Evolutionary conservation across 2,329 filamentous ascomycete genomes (phyloP), one percentile per base, ranked within the genome.

Genomic region (Xylariaceae sp.): DNA sequence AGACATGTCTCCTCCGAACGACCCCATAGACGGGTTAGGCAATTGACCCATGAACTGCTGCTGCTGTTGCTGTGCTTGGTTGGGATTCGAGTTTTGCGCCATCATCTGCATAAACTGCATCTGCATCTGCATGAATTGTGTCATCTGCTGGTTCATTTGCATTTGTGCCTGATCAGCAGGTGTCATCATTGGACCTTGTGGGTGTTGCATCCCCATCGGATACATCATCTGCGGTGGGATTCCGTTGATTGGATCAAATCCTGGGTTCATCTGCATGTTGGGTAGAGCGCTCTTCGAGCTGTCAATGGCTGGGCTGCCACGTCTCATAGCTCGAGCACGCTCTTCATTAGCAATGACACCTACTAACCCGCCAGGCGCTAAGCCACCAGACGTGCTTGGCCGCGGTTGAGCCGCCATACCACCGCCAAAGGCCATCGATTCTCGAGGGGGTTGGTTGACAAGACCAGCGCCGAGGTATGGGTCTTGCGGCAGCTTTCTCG

Each of bases 21-120:
- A 70, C 25, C 69, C 68, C 58, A 74, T 66, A 5, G 74, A 72
- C 23, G 67, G 67, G 19, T 65, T 67, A 7, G 66, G 66, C 62
- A 70, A 68, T 42, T 65, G 65, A 50, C 65, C 64, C 52, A 67
- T 62, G 27, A 62, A 56, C 6, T 61, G 58, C 50, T 49, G 42
- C 19, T 55, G 61, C 45, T 52, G 52, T 25, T 52, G 60, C 42
- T 41, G 57, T 34, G 54, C 57, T 29, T 51, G 47, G 33, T 63
- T 63, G 49, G 69, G 70, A 40, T 67, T 68, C 11, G 62, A 55
- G n/a, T n/a, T n/a, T n/a, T n/a, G n/a, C 1, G 75, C 74, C 77
- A 88, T 86, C 80, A 89, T 85, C 59, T 91, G 86, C 85, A 94
- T 92, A 68, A 90, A 90, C 63, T 94, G 87, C 85, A 94, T 91